Evolutionary conservation across 306 rosid species (phyloP).

Genomic region (Boehmeria nivea): DNA sequence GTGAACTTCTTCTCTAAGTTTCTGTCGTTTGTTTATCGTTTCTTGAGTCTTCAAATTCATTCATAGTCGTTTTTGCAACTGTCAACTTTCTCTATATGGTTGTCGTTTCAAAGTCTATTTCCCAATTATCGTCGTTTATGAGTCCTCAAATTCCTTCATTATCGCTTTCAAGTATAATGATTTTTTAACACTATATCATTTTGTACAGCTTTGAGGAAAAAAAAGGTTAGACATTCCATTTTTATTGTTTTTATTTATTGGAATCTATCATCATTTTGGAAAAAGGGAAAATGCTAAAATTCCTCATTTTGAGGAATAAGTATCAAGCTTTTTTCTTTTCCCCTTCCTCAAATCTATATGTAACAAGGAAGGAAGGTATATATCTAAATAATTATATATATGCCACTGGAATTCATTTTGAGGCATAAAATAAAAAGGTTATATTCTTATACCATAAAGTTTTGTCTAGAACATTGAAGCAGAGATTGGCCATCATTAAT

Average conservation of each 20-base stretch:
- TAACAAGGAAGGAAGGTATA: slow-evolving; percentile 12
- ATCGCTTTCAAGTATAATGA: too few species aligned
- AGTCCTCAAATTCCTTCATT: neutral
- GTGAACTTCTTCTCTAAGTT: too few species aligned
- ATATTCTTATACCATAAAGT: slow-evolving; percentile 1
- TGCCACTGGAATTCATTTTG: slow-evolving; percentile 1
- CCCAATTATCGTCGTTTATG: too few species aligned
- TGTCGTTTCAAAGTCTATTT: too few species aligned
- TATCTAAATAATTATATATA: too few species aligned
- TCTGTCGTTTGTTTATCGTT: too few species aligned
- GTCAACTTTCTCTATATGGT: too few species aligned
- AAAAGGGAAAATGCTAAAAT: neutral
- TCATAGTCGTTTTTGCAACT: too few species aligned
- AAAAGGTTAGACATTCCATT: too few species aligned
- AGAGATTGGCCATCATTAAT: neutral
- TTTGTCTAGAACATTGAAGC: slow-evolving; percentile 5
- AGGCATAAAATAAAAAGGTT: neutral
- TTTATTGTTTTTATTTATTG: slow-evolving; percentile 12
- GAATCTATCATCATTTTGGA: neutral
- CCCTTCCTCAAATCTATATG: neutral
- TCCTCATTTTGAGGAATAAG: slow-evolving; percentile 12
- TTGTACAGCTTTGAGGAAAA: too few species aligned
- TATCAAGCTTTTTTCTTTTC: neutral
- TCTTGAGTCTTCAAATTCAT: too few species aligned
- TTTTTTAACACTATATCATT: too few species aligned